These are phyloP conservation scores for Micractinium conductrix DNA, from an alignment of 139 green algal genomes.

Conservation along the genomic window DNA sequence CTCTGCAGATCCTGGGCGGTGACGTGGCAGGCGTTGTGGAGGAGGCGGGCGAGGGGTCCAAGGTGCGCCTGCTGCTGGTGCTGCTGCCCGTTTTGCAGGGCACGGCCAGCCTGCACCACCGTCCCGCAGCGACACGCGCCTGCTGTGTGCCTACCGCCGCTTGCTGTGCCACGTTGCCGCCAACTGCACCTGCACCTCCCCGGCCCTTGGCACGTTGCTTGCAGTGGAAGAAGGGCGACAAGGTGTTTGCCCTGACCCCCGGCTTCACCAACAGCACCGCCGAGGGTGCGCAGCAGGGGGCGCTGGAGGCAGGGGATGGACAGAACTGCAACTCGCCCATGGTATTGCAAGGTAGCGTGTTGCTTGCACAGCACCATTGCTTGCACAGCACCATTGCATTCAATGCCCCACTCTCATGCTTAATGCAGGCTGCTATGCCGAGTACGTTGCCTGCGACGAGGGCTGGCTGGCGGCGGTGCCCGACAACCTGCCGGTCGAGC, in stretches of 20 bases:
- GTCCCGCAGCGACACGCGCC: no score
- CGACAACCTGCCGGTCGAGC: constrained; percentile 8
- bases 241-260: constrained; percentile 38
- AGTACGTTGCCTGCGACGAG: constrained; percentile 25
- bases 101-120: background rate
- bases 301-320: no score
- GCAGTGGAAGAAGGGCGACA: constrained; percentile 31
- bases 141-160: background rate
- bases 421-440: constrained; percentile 32
- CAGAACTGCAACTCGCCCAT: background rate
- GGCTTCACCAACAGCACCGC: constrained; percentile 12
- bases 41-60: constrained; percentile 30
- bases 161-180: background rate
- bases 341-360: no score
- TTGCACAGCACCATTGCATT: no score
- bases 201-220: background rate
- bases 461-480: constrained; percentile 26
- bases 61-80: background rate
- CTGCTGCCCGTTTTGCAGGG: background rate
- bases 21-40: constrained; percentile 42
- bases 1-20: constrained; percentile 36
- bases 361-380: no score
- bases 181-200: background rate
- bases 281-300: constrained; percentile 1
- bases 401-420: no score